Base-by-base conservation (phyloP, 2,329 filamentous ascomycete species). In the Emydomyces testavorans region DNA sequence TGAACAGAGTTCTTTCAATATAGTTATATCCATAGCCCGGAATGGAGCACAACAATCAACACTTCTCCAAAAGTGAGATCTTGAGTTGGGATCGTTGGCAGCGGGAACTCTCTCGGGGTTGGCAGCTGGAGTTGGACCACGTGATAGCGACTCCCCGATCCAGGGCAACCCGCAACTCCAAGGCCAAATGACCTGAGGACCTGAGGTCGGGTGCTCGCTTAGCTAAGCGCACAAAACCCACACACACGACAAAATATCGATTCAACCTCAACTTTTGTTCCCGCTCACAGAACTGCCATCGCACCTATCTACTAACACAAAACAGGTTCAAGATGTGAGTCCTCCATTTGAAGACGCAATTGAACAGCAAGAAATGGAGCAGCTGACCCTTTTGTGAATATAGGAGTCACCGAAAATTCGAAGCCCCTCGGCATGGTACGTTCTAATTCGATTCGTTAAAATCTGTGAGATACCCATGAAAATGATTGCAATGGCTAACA, bases 391-490 rank as follows among this genome's bases (percentile, higher is more conserved):
- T 26, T 34, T 50, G 46, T 50, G 50, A 46, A 51, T 57, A 23
- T 53, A 71, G 68, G 69, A 70, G 67, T 68, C 78, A 81, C 74
- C 71, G 77, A 65, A 81, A 81, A 72, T 81, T 76, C 73, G 79
- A 93, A 80, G 89, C 89, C 71, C 89, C 89, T 69, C 85, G 90
- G 71, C 90, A 96, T 78, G 92, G 90, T 74, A 88, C 83, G 71
- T 78, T 69, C 80, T 10, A 29, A 28, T 50, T 36, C 42, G 11
- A 35, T 60, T 85, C 78, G 72, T 72, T 84, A 69, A 80, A 11
- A 29, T 62, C 55, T 37, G 7, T 24, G 6, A n/a, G 24, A 42
- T 37, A 16, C 11, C 13, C 28, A 62, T 60, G 21, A 4, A 21
- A 48, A 6, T 10, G 24, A 41, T 40, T 34, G 20, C 8, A 21